Percentiles rank a stretch among this genome's conserved stretches.
These are phyloP conservation scores for Pyrus communis DNA, from an alignment of 306 rosid genomes.

Conservation along the genomic window DNA sequence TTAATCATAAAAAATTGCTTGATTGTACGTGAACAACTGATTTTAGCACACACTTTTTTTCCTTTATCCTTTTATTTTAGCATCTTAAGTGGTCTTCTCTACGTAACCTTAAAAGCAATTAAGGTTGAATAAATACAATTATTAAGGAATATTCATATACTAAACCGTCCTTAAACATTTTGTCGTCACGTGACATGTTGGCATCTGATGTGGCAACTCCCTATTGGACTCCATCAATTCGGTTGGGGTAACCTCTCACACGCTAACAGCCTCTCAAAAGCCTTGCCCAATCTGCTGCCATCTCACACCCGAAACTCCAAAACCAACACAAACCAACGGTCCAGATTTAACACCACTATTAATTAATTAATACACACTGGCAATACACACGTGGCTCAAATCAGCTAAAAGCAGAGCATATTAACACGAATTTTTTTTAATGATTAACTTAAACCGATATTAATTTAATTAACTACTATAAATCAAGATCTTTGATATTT, in stretches of 20 bases:
- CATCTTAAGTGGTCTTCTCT: background rate
- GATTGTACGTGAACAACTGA: no score
- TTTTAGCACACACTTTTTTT: no score
- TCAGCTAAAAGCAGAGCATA: background rate
- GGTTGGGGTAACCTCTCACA: background rate
- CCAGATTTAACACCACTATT: background rate
- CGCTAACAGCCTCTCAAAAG: slow-evolving; percentile 1
- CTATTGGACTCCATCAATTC: background rate
- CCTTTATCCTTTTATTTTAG: no score
- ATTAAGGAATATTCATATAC: no score
- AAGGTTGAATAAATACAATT: background rate
- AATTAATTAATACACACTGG: background rate
- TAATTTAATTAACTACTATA: background rate
- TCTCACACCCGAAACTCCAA: background rate
- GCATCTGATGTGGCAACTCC: slow-evolving; percentile 10
- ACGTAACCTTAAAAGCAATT: background rate
- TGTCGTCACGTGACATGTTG: slow-evolving; percentile 20
- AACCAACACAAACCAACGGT: background rate
- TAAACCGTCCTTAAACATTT: background rate
- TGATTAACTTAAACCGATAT: background rate
- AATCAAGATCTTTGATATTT: background rate
- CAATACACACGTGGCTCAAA: slow-evolving; percentile 18
- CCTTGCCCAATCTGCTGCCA: background rate
- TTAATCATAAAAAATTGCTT: no score
- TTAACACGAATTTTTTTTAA: background rate